phyloP scores from a whole-genome alignment of 2,329 filamentous ascomycete genomes.

The Paraconiothyrium brasiliense region DNA sequence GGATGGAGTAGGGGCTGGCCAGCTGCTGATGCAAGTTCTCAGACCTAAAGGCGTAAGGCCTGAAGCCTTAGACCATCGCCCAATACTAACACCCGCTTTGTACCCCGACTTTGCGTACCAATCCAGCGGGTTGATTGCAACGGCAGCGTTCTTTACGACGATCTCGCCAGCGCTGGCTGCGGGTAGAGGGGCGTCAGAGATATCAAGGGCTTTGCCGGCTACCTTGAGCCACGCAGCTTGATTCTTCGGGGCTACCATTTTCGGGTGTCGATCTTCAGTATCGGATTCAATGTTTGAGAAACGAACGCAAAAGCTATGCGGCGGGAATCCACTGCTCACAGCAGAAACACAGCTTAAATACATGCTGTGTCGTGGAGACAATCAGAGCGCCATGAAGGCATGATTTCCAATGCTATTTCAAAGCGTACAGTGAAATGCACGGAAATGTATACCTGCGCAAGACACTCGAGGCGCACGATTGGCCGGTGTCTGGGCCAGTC shows the following conservation, averaged over 20 bases:
- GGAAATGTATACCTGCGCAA: conserved; percentile 33
- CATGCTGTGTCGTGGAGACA: neutral
- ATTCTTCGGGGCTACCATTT: conserved; percentile 24
- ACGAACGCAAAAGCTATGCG: neutral
- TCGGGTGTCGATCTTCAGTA: neutral
- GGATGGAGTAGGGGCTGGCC: too few species aligned
- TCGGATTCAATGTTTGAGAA: neutral
- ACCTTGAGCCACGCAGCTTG: conserved; percentile 35
- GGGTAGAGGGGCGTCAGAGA: conserved; percentile 32
- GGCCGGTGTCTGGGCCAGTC: neutral
- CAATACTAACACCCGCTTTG: too few species aligned
- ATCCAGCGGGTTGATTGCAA: conserved; percentile 41
- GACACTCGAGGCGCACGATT: neutral
- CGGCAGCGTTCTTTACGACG: conserved; percentile 37
- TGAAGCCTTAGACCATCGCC: too few species aligned
- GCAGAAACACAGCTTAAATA: conserved; percentile 4
- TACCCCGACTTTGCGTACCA: neutral
- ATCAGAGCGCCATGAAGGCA: neutral
- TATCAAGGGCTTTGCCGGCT: conserved; percentile 28
- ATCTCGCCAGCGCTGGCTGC: conserved; percentile 33
- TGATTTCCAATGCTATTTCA: conserved; percentile 15
- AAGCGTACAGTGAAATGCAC: conserved; percentile 32
- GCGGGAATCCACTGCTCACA: neutral
- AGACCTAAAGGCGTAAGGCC: too few species aligned
- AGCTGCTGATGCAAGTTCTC: too few species aligned